Evolutionary conservation across 2,329 filamentous ascomycete species (phyloP), one percentile per base, ranked within the genome.

Genomic region (Lasiodiplodia gonubiensis): DNA sequence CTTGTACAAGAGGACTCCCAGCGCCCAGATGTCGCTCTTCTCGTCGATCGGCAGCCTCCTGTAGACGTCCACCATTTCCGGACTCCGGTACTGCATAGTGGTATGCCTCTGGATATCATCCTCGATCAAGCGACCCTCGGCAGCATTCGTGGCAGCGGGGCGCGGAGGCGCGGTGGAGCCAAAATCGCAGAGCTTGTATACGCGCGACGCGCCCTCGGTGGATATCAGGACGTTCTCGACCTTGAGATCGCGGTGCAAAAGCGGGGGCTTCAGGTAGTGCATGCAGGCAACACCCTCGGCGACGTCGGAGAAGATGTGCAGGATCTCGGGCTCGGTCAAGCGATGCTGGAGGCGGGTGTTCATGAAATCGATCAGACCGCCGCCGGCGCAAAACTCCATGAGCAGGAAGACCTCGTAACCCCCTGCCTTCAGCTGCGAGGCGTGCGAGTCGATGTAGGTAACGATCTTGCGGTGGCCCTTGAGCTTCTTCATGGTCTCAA

Each of bases 401-500:
- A 99, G 89, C 75, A 99, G 80, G 75, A 99, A 99, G 68, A 99
- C 95, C 83, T 99, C 95, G 79, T 97, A 99, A 68, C 95, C 95
- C 51, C 94, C 94, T 63, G 92, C 93, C 74, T 92, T 90, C 73
- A 98, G 84, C 80, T 98, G 94, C 18, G 93, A 97, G 46, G 95
- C 95, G 80, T 99, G 95, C 71, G 94, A 98, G 83, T 99, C 95
- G 78, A 98, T 94, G 81, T 99, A 99, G 68, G 91, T 97, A 74
- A 99, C 95, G 76, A 99, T 98, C 74, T 95, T 91, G 70, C 90
- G 89, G 85, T 98, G 95, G 67, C 95, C 95, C 84, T 97, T 97
- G 74, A 99, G 86, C 81, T 95, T 94, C 89, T 99, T 99, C 95
- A 99, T 99, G 16, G 95, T 99, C 83, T 99, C 95, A 73, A 99